phyloP scores from a whole-genome alignment of 768 basidiomycete genomes.

The Lactarius pseudohatsudake region DNA sequence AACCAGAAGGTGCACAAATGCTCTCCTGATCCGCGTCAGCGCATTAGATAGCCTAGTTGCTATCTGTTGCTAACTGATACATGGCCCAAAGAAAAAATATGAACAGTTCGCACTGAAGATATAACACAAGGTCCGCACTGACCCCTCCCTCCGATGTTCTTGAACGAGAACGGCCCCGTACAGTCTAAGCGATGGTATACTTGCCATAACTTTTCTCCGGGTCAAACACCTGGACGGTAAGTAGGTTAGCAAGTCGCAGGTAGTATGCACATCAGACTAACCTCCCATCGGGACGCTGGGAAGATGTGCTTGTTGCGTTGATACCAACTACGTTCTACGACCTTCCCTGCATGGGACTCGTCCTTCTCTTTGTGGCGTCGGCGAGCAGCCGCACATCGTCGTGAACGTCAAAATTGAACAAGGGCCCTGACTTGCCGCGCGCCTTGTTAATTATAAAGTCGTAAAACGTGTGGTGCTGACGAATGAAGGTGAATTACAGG shows the following conservation, averaged over 20 bases:
- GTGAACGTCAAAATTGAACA: constrained; percentile 99
- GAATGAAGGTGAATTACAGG: constrained; percentile 12
- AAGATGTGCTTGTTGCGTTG: constrained; percentile 97
- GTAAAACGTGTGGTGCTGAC: constrained; percentile 95
- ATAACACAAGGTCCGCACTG: neutral
- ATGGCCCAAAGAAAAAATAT: neutral
- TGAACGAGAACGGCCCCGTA: neutral
- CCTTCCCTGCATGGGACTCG: constrained; percentile 98
- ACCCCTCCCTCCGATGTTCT: neutral
- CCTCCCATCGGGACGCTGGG: constrained; percentile 96
- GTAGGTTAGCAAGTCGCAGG: constrained; percentile 5
- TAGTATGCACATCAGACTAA: constrained; percentile 38
- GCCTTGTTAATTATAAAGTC: constrained; percentile 99
- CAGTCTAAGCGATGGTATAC: constrained; percentile 69
- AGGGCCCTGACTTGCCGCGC: constrained; percentile 93
- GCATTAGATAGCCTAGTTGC: neutral
- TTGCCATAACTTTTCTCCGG: constrained; percentile 93
- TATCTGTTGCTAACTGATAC: neutral
- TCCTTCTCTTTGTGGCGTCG: constrained; percentile 97
- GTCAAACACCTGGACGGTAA: constrained; percentile 71
- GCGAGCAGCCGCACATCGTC: constrained; percentile 94
- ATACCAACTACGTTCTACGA: constrained; percentile 95
- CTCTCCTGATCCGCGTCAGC: neutral
- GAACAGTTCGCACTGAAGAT: neutral
- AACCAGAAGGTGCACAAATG: neutral